Evolutionary conservation across 1,139 yeast genomes (phyloP).

Genomic region (Saccharomycopsis crataegensis): DNA sequence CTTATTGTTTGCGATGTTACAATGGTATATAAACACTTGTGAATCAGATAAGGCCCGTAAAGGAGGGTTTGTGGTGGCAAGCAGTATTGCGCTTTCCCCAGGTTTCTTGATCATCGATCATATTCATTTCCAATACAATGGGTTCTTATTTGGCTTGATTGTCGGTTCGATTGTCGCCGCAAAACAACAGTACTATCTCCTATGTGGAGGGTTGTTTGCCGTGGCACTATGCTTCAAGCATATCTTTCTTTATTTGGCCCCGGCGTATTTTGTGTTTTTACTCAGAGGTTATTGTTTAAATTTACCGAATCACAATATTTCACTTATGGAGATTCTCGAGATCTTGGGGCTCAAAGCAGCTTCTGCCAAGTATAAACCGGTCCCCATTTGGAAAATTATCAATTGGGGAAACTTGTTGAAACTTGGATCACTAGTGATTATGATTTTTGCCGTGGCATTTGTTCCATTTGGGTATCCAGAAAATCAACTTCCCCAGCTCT

Average conservation of each 20-base stretch:
- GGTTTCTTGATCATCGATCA: constrained; percentile 85
- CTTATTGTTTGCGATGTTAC: constrained; percentile 61
- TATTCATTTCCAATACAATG: constrained; percentile 92
- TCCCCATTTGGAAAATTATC: constrained; percentile 34
- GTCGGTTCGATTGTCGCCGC: constrained; percentile 70
- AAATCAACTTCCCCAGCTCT: constrained; percentile 55
- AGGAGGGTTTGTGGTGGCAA: constrained; percentile 68
- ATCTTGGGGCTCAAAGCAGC: constrained; percentile 24
- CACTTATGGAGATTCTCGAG: constrained; percentile 28
- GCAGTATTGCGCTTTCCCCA: constrained; percentile 80
- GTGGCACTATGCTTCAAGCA: constrained; percentile 86
- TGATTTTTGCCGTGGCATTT: constrained; percentile 62
- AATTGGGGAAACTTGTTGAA: constrained; percentile 54
- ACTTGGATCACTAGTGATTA: constrained; percentile 58
- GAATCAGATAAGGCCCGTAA: constrained; percentile 22
- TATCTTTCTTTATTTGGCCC: constrained; percentile 87
- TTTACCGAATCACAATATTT: constrained; percentile 11
- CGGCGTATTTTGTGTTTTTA: constrained; percentile 80
- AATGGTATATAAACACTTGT: constrained; percentile 53
- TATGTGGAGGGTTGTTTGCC: constrained; percentile 70
- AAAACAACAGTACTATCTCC: constrained; percentile 45
- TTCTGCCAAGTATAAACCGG: constrained; percentile 23
- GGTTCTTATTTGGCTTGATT: constrained; percentile 81
- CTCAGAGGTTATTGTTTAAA: constrained; percentile 63
- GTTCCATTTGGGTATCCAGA: constrained; percentile 63